phyloP scores from a whole-genome alignment of 768 basidiomycete species.

The Leucosporidium yakuticum region DNA sequence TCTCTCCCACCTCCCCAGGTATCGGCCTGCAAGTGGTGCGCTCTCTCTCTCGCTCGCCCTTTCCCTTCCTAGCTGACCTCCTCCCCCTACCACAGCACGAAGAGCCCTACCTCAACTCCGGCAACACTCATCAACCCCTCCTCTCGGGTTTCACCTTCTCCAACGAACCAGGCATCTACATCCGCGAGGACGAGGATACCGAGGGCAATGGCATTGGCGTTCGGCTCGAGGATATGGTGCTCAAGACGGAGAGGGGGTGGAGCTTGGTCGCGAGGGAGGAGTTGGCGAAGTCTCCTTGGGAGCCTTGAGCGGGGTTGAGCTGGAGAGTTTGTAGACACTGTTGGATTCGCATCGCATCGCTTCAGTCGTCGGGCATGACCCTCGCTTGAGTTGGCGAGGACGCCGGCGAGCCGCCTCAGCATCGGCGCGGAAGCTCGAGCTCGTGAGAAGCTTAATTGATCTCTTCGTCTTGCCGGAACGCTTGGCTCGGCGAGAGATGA shows the following conservation, averaged over 20 bases:
- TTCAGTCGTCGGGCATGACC: no score
- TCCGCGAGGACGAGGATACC: constrained; percentile 1
- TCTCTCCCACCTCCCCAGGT: background rate
- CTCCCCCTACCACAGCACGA: background rate
- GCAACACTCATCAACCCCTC: constrained; percentile 1
- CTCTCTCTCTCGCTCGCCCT: background rate
- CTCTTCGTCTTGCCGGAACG: no score
- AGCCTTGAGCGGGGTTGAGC: background rate
- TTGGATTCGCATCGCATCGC: no score
- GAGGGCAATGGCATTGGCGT: constrained; percentile 13
- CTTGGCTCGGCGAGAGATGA: no score
- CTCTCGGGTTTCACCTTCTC: constrained; percentile 17
- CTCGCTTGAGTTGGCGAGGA: no score
- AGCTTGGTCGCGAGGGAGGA: constrained; percentile 7
- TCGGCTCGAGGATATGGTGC: constrained; percentile 23
- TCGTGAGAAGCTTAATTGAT: no score
- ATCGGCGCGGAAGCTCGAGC: no score
- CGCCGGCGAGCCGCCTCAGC: no score
- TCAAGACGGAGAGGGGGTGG: constrained; percentile 16
- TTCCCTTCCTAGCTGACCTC: background rate
- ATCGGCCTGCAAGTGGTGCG: constrained; percentile 20
- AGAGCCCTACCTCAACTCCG: constrained; percentile 22
- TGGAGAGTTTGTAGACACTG: no score
- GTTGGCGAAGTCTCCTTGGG: constrained; percentile 3
- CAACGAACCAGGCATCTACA: constrained; percentile 24